A percentile compares a stretch with the other conserved stretches of the same genome.
These are phyloP conservation scores for Botryosphaeria dothidea DNA, from an alignment of 2,329 filamentous ascomycete genomes.

Conservation along the genomic window DNA sequence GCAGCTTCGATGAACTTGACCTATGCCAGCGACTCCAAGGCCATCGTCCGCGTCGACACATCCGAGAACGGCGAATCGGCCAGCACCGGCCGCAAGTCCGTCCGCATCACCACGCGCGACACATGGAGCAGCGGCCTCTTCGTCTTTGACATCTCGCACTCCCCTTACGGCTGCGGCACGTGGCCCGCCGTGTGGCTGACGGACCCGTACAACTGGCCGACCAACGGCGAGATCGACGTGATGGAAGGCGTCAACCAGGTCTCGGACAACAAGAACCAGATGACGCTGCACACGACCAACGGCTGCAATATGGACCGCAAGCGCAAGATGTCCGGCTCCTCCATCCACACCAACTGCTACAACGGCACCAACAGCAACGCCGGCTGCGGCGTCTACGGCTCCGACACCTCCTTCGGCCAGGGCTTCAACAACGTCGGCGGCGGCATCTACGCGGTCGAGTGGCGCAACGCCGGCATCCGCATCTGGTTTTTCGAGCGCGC, in stretches of 20 bases:
- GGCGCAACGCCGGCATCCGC: constrained; percentile 47
- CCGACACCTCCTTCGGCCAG: constrained; percentile 23
- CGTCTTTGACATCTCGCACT: constrained; percentile 33
- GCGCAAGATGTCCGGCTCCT: constrained; percentile 21
- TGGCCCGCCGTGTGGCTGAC: constrained; percentile 38
- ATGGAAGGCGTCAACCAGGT: constrained; percentile 36
- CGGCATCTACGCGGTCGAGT: constrained; percentile 53
- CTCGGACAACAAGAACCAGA: constrained; percentile 27
- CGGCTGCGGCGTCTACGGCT: constrained; percentile 22
- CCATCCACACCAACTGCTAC: constrained; percentile 32
- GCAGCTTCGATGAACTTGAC: constrained; percentile 16
- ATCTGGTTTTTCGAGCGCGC: constrained; percentile 55
- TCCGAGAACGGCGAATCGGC: constrained; percentile 27
- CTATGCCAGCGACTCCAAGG: constrained; percentile 11
- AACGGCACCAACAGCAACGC: constrained; percentile 28
- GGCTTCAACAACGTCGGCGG: constrained; percentile 43
- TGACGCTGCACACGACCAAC: constrained; percentile 17
- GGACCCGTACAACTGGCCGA: constrained; percentile 31
- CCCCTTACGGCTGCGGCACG: constrained; percentile 34
- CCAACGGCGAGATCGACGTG: constrained; percentile 35
- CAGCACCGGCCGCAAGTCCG: constrained; percentile 28
- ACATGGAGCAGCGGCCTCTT: constrained; percentile 33
- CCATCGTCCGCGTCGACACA: constrained; percentile 36
- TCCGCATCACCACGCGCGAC: constrained; percentile 32
- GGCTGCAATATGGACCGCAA: constrained; percentile 17